phyloP scores from a whole-genome alignment of 2,329 filamentous ascomycete species.

The Capronia coronata region DNA sequence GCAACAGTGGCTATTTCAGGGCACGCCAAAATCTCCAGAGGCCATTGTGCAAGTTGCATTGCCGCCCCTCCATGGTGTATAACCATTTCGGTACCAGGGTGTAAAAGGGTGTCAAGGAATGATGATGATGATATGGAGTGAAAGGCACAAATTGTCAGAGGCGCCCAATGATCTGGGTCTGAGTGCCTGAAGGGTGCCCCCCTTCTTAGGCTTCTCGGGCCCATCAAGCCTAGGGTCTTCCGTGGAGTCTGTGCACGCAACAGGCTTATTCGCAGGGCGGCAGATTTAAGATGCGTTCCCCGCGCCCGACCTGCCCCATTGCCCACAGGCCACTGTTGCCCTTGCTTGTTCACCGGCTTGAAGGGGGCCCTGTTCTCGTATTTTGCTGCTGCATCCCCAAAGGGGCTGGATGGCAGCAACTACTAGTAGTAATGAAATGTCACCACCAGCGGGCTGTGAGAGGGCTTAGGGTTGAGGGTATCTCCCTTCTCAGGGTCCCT shows the following conservation, averaged over 20 bases:
- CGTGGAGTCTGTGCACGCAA: not conserved
- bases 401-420: not conserved
- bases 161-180: not conserved
- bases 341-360: not conserved
- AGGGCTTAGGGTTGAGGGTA: too few relatives aligned
- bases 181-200: not conserved
- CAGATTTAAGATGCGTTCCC: not conserved
- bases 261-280: not conserved
- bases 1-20: not conserved
- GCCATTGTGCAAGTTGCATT: not conserved
- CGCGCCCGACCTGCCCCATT: not conserved
- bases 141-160: not conserved
- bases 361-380: not conserved
- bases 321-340: not conserved
- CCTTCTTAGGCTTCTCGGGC: not conserved
- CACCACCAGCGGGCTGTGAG: too few relatives aligned
- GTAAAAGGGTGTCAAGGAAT: too few relatives aligned
- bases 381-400: not conserved
- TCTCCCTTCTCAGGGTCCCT: too few relatives aligned
- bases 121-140: not conserved
- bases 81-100: not conserved
- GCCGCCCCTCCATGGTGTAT: constrained; percentile 1
- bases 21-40: not conserved
- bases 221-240: not conserved
- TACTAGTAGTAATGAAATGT: too few relatives aligned